Evolutionary conservation across 306 rosid species (phyloP).

Genomic region (Begonia masoniana): DNA sequence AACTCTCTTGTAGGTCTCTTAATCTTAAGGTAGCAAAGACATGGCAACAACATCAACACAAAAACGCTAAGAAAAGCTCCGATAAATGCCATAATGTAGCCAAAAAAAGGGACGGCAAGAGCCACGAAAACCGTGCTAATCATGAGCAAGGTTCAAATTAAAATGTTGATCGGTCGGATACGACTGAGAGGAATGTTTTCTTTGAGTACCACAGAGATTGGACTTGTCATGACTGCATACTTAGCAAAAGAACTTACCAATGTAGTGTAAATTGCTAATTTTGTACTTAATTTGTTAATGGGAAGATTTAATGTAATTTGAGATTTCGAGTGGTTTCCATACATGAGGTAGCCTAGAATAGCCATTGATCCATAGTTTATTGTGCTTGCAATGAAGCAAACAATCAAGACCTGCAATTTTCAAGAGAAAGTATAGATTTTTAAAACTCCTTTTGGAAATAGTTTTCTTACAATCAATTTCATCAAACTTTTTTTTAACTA

Average conservation of each 20-base stretch:
- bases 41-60: slow-evolving; percentile 39
- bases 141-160: slow-evolving; percentile 41
- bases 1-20: slow-evolving; percentile 22
- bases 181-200: slow-evolving; percentile 13
- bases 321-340: slow-evolving; percentile 30
- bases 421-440: no score
- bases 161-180: slow-evolving; percentile 10
- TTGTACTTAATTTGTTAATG: slow-evolving; percentile 20
- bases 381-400: slow-evolving; percentile 40
- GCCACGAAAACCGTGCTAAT: slow-evolving; percentile 43
- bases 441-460: no score
- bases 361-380: slow-evolving; percentile 41
- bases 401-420: slow-evolving; percentile 39
- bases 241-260: slow-evolving; percentile 52
- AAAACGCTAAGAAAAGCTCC: slow-evolving; percentile 43
- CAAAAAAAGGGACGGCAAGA: slow-evolving; percentile 41
- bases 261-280: slow-evolving; percentile 47
- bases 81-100: slow-evolving; percentile 45
- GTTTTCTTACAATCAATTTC: no score
- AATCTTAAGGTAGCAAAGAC: slow-evolving; percentile 57
- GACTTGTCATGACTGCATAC: slow-evolving; percentile 42
- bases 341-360: slow-evolving; percentile 49
- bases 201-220: slow-evolving; percentile 46
- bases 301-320: slow-evolving; percentile 68
- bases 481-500: no score